Evolutionary conservation across 1,139 yeast genomes (phyloP).

Genomic region (Debaryomycetaceae sp.): DNA sequence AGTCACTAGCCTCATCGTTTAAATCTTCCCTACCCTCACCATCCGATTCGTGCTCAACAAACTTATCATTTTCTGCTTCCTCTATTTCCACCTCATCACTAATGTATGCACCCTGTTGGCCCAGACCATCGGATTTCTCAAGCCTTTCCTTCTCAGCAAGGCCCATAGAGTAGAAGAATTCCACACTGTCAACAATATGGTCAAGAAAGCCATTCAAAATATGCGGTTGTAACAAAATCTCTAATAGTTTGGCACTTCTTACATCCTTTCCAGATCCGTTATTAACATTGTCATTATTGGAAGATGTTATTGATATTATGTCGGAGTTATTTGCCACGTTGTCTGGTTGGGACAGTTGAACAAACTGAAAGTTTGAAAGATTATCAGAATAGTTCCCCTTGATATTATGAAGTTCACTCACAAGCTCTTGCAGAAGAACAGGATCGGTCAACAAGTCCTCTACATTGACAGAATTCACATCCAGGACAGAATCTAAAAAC

Average conservation of each 20-base stretch:
- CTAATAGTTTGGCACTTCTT: slow-evolving; percentile 40
- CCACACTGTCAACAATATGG: slow-evolving; percentile 34
- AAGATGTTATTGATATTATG: slow-evolving; percentile 37
- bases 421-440: slow-evolving; percentile 35
- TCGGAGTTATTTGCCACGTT: slow-evolving; percentile 7
- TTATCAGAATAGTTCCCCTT: slow-evolving; percentile 33
- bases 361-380: slow-evolving; percentile 28
- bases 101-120: slow-evolving; percentile 4
- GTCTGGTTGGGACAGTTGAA: slow-evolving; percentile 16
- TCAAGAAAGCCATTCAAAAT: slow-evolving; percentile 40
- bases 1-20: slow-evolving; percentile 9
- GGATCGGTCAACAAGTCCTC: slow-evolving; percentile 36
- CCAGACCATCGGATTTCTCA: slow-evolving; percentile 4
- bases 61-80: slow-evolving; percentile 11
- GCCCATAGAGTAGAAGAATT: slow-evolving; percentile 30
- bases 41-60: slow-evolving; percentile 3
- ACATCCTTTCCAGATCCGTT: slow-evolving; percentile 29
- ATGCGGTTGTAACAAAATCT: slow-evolving; percentile 45
- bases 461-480: slow-evolving; percentile 29
- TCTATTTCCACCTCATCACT: slow-evolving; percentile 13
- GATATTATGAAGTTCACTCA: slow-evolving; percentile 39
- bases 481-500: slow-evolving; percentile 38
- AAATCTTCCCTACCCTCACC: slow-evolving; percentile 10
- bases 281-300: slow-evolving; percentile 30
- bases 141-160: slow-evolving; percentile 22